Evolutionary conservation across 495 filamentous ascomycete genomes (phyloP), one percentile per base, ranked within the genome.

Genomic region (Aspergillus sclerotiicarbonarius): DNA sequence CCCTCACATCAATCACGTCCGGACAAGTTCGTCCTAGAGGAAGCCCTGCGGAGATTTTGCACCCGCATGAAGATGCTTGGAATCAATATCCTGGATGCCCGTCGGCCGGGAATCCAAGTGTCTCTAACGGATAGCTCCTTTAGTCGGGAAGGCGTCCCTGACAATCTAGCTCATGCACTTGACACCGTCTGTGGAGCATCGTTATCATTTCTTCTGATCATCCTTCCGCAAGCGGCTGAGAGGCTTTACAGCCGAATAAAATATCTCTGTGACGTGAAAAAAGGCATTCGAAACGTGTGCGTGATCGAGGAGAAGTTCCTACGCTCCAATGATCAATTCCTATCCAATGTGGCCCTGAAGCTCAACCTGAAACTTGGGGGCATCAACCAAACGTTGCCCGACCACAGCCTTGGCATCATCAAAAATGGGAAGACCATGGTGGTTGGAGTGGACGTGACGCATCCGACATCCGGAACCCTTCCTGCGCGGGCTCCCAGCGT

Each of bases 361-460:
- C 81, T 94, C 70, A 96, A 96, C 67, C 69, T 95, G 43, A 96
- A 96, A 72, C 78, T 87, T 57, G 90, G 90, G 13, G 93, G 93
- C 0, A 70, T 78, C 18, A 96, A 96, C 59, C 90, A 96, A 64
- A 67, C 62, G 5, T 64, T 96, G 0, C 60, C 69, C 0, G 47
- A 70, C 0, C 58, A 68, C 0, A 76, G 80, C n/a, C 71, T 87
- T 3, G 79, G 76, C 8, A 66, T 90, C n/a, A 66, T 94, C 37
- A 73, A 70, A 37, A 75, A 86, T 19, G 80, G 79, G 6, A 83
- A 82, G 53, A 92, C 89, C 0, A 96, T 96, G 89, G 74, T 96
- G 16, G 80, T 93, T 33, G 92, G 92, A 0, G 85, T 91, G 44
- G 92, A 96, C 63, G 91, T 96, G 3, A 94, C 91, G 0, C 92